Base-by-base conservation (phyloP, 768 basidiomycete species). In the Tulasnella sp. region DNA sequence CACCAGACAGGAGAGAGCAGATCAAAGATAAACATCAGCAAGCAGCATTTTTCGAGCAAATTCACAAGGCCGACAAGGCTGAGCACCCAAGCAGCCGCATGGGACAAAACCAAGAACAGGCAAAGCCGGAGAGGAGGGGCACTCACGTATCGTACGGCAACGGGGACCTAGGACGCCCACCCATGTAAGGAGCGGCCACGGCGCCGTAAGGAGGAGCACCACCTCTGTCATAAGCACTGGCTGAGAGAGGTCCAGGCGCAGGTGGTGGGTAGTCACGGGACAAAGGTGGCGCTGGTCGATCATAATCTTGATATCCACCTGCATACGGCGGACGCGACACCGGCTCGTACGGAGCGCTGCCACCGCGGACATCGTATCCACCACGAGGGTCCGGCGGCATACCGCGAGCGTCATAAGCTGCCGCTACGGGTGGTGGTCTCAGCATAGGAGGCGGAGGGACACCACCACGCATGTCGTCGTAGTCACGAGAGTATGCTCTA, bases 381-480 rank as follows among this genome's bases (percentile, higher is more conserved):
- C 54, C 25, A 56, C 41, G 54, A 24, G 27, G 38, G n/a, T 38
- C n/a, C n/a, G 19, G 29, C 10, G 41, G 54, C 41, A 29, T 41
- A 38, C 52, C 52, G 7, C 52, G 52, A 22, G 34, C 22, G 15
- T 56, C 54, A 56, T 56, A 56, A 19, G 54, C n/a, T 31, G 38
- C 44, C 42, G 54, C 42, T 30, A 56, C 8, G 17, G 54, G 41
- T 30, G 54, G 42, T 12, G 42, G 78, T 55, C 73, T 74, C 27
- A 79, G 72, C 17, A 74, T 76, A 4, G 77, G 71, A 31, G 76
- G 69, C n/a, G 73, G 71, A 62, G 75, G 69, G 58, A 51, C 30
- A 38, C 53, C 55, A 15, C 78, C 84, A 48, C 83, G 76, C 65
- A 69, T 65, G 45, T 66, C 64, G 41, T 56, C 54, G 42, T 56